phyloP scores from a whole-genome alignment of 2,329 filamentous ascomycete genomes.

The Verticillium tricorpus region DNA sequence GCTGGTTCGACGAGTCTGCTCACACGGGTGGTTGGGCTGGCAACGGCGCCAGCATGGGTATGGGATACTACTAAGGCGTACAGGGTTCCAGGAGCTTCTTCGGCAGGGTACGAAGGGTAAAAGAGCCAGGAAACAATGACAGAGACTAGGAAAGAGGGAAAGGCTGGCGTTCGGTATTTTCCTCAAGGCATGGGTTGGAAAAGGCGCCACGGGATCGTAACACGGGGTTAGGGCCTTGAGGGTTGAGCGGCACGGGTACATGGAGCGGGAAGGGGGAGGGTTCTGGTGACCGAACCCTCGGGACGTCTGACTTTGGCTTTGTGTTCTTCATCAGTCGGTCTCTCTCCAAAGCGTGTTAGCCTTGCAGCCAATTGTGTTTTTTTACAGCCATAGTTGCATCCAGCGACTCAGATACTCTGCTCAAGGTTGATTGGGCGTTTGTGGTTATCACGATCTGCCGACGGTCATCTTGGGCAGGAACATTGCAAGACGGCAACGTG shows the following conservation, averaged over 20 bases:
- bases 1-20: conserved; percentile 11
- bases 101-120: not conserved
- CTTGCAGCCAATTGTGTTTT: not conserved
- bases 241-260: not conserved
- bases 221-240: not conserved
- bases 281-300: not conserved
- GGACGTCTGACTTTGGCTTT: not conserved
- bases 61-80: not conserved
- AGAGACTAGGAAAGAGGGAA: not conserved
- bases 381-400: no score
- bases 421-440: not conserved
- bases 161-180: conserved; percentile 1
- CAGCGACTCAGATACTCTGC: conserved; percentile 9
- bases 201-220: not conserved
- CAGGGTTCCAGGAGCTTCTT: not conserved
- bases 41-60: conserved; percentile 5
- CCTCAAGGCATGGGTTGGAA: not conserved
- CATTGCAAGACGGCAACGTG: no score
- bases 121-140: not conserved
- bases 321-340: not conserved
- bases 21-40: conserved; percentile 10
- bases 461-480: no score
- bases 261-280: not conserved
- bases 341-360: not conserved
- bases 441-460: not conserved